Percentiles rank a stretch among this genome's conserved stretches.
Conservation (phyloP, 2,329 filamentous ascomycete species). For the Stagonosporopsis rhizophila region DNA sequence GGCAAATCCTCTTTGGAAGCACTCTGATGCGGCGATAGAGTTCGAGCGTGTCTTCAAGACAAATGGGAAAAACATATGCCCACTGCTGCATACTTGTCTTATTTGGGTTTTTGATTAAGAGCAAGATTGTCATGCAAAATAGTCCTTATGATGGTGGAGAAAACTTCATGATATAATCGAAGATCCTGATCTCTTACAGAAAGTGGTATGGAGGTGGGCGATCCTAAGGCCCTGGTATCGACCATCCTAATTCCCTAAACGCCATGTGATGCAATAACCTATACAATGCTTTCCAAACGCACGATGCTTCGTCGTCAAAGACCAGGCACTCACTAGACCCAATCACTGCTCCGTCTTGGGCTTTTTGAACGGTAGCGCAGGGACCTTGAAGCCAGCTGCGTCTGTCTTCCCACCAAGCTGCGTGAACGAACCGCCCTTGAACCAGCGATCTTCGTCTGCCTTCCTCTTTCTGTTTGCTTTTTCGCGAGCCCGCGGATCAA, state of each 20-base stretch:
- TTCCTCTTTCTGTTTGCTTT: conserved; percentile 90
- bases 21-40: too few species aligned
- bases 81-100: too few species aligned
- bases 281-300: background rate
- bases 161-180: background rate
- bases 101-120: too few species aligned
- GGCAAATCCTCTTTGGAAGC: too few species aligned
- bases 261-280: conserved; percentile 14
- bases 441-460: conserved; percentile 94
- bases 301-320: background rate
- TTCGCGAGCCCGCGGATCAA: conserved; percentile 88
- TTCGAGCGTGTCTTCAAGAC: too few species aligned
- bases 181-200: background rate
- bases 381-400: conserved; percentile 80
- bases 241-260: conserved; percentile 5
- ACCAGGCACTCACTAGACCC: too few species aligned
- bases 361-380: conserved; percentile 78
- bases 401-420: conserved; percentile 68
- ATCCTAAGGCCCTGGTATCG: conserved; percentile 12
- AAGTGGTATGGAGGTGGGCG: conserved; percentile 1
- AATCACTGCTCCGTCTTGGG: conserved; percentile 30
- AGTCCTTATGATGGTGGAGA: background rate
- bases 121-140: background rate
- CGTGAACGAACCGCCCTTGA: conserved; percentile 96
- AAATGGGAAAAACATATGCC: too few species aligned